Evolutionary conservation across 2,329 filamentous ascomycete species (phyloP), one percentile per base, ranked within the genome.

Genomic region (Epicoccum sorghinum): DNA sequence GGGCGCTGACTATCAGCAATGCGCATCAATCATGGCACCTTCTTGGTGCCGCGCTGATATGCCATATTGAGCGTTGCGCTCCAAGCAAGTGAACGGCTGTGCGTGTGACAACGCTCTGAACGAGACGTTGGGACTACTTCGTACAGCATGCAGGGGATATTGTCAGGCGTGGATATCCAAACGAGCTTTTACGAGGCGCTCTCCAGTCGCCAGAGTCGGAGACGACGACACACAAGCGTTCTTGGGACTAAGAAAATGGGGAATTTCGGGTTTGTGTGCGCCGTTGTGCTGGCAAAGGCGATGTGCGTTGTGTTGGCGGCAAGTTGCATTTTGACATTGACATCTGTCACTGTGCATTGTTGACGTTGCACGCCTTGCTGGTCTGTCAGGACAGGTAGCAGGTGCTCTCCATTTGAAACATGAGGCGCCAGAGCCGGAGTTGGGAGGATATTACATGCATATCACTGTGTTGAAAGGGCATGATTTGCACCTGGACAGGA

Each of bases 281-380:
- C 41, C 39, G 38, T 44, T 43, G 50, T 44, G 36, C 45, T 40
- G 40, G 40, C 36, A 38, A 23, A 49, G 52, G 41, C 35, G 45
- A 40, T 36, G 12, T 46, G 52, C 52, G 45, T 54, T 48, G 45
- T 49, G 52, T 55, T n/a, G 36, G 46, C 52, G 46, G 52, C 40
- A 45, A 37, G 46, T 23, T 32, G 40, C 36, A 46, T 41, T 18
- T 50, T 50, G 46, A 47, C 47, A 50, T 46, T 49, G 42, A 47
- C 38, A 47, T 23, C 22, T 46, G 36, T 10, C 50, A 42, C 36
- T 44, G 41, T 50, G 52, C 27, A 47, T 25, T 39, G 47, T 50
- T 35, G 42, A 47, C 18, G 47, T 47, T 55, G 52, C 52, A 55
- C 47, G 7, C 36, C 18, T 23, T 39, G 47, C 22, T n/a, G 25